Evolutionary conservation across 1,284 basidiomycete genomes (phyloP).

Genomic region (Trichosporon ovoides): DNA sequence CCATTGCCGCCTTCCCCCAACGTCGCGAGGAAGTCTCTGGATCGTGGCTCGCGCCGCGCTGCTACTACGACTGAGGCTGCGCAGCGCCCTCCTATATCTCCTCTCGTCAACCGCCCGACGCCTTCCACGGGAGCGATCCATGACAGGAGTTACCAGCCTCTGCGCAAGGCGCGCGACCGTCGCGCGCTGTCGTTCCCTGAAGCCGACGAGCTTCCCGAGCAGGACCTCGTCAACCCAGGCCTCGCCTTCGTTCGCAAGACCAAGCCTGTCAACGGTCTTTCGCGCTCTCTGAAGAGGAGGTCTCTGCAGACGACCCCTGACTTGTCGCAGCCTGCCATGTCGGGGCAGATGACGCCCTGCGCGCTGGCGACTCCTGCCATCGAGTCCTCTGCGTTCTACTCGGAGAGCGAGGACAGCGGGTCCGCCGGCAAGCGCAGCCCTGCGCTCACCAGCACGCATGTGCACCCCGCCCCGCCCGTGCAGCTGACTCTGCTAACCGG

Average conservation of each 20-base stretch:
- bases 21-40: conserved; percentile 8
- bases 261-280: conserved; percentile 18
- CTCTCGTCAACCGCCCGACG: background rate
- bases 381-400: conserved; percentile 39
- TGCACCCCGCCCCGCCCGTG: conserved; percentile 7
- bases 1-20: conserved; percentile 5
- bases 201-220: conserved; percentile 2
- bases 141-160: background rate
- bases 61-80: background rate
- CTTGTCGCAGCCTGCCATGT: conserved; percentile 23
- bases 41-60: conserved; percentile 1
- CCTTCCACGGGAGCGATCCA: conserved; percentile 2
- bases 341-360: conserved; percentile 34
- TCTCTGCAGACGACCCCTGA: conserved; percentile 8
- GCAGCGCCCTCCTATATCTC: background rate
- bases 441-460: background rate
- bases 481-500: conserved; percentile 7
- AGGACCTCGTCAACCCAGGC: background rate
- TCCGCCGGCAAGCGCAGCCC: background rate
- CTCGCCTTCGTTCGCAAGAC: conserved; percentile 33
- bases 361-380: background rate
- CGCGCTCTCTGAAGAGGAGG: conserved; percentile 12
- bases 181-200: conserved; percentile 43
- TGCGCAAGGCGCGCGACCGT: conserved; percentile 26
- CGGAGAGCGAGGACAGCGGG: conserved; percentile 35